Evolutionary conservation across 1,284 basidiomycete species (phyloP), one percentile per base, ranked within the genome.

Genomic region (Ganoderma sinense): DNA sequence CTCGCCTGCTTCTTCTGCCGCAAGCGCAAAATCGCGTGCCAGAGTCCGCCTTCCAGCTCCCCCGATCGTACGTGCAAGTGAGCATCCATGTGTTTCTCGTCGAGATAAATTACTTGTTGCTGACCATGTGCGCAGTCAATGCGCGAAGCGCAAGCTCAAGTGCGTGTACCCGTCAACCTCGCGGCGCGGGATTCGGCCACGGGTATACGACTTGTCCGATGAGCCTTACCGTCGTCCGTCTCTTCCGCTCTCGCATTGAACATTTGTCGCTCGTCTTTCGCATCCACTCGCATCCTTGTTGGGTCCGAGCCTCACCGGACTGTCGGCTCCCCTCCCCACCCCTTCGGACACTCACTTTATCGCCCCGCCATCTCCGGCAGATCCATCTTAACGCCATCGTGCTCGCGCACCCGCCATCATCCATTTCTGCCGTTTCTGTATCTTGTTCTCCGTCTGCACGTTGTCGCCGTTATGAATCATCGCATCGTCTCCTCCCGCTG

Each of bases 21-120:
- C 41, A 83, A 83, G 66, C 80, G 84, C 64, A 85, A 85, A 80
- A 85, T 85, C 65, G 84, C 84, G 18, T 85, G 84, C 73, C 81
- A 83, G 36, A 81, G 82, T 36, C 82, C 83, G 45, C 74, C 79
- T 36, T 79, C 80, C 55, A 82, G 76, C 33, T 79, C 76, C 48
- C 71, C 72, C 65, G 81, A 82, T 71, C 78, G 78, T 53, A 82
- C 80, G 1, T 85, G 84, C 84, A 83, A 82, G 84, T 85, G 75
- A 75, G 83, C 81, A 33, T 14, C 20, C 11, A 41, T n/a, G 62
- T 60, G 58, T 61, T 39, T 61, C 31, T 23, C 39, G 20, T 40
- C 18, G 36, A 40, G 33, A 61, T 61, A 40, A 41, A 40, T 26
- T 33, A n/a, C 20, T 14, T 20, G 18, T 13, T 68, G 58, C 72